Conservation (phyloP, 169 alveolate genomes). For the Eimeria maxima region DNA sequence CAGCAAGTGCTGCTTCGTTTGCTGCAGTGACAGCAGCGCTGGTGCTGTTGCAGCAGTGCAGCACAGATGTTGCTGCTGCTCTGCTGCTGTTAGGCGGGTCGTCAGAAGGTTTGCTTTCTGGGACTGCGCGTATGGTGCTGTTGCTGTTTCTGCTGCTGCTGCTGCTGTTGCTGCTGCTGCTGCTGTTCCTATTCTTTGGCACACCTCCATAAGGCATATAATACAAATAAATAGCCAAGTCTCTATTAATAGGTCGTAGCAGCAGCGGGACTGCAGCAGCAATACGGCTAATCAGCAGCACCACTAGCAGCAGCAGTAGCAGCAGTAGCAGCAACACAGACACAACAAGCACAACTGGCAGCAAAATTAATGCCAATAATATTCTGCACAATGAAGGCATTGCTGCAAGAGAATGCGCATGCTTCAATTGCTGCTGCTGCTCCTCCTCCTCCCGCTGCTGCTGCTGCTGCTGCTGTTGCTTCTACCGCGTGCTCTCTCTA, state of each 20-base stretch:
- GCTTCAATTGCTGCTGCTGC: background rate
- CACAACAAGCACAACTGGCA: slow-evolving; percentile 23
- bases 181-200: background rate
- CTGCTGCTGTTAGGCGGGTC: background rate
- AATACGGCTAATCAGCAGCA: background rate
- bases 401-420: slow-evolving; percentile 42
- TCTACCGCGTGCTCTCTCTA: background rate
- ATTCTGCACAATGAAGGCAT: slow-evolving; percentile 37
- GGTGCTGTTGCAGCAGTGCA: background rate
- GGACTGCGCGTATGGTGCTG: background rate
- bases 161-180: slow-evolving; percentile 33
- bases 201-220: slow-evolving; percentile 42
- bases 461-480: background rate
- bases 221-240: slow-evolving; percentile 1
- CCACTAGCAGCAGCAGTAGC: slow-evolving; percentile 35
- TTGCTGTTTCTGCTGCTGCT: background rate
- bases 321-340: slow-evolving; percentile 7
- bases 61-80: background rate
- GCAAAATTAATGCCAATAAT: slow-evolving; percentile 16
- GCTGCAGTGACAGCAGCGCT: background rate
- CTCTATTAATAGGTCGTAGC: slow-evolving; percentile 1
- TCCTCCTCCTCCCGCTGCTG: background rate
- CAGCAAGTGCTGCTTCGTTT: background rate
- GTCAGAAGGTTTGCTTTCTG: background rate
- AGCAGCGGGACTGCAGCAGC: background rate